Percentiles rank a stretch among this genome's conserved stretches.
These are phyloP conservation scores for Diplodia scrobiculata DNA, from an alignment of 2,329 filamentous ascomycete genomes.

Conservation along the genomic window DNA sequence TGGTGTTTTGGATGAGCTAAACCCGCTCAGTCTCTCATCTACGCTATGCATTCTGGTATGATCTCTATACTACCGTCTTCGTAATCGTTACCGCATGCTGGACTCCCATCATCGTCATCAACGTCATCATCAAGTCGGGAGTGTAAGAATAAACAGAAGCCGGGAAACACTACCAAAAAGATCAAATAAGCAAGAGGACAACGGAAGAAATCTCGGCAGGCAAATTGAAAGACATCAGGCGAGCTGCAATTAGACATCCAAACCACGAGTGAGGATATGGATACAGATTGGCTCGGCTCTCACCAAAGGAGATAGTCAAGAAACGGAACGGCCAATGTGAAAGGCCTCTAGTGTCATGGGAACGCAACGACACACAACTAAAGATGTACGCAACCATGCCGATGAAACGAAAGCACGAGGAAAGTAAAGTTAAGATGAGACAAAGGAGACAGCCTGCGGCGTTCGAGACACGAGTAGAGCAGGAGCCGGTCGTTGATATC, in stretches of 20 bases:
- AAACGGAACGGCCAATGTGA: neutral
- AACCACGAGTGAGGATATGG: neutral
- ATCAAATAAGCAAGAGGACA: neutral
- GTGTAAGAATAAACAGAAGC: neutral
- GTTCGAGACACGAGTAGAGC: neutral
- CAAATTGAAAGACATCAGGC: neutral
- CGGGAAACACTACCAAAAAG: neutral
- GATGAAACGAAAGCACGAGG: neutral
- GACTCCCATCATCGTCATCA: neutral
- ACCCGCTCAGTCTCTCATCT: neutral
- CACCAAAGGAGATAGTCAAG: neutral
- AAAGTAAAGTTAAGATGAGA: neutral
- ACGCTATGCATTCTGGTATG: neutral
- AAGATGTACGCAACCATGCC: neutral
- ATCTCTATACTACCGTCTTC: neutral
- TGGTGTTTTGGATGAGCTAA: neutral
- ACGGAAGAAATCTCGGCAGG: neutral
- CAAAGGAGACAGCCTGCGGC: neutral
- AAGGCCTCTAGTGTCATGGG: neutral
- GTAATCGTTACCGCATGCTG: neutral
- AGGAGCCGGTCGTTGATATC: neutral
- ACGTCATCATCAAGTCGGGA: neutral
- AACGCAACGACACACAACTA: neutral
- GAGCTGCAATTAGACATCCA: neutral
- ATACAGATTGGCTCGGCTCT: neutral